Base-by-base conservation (phyloP, 805 yeast species). In the Myxozyma monticola region DNA sequence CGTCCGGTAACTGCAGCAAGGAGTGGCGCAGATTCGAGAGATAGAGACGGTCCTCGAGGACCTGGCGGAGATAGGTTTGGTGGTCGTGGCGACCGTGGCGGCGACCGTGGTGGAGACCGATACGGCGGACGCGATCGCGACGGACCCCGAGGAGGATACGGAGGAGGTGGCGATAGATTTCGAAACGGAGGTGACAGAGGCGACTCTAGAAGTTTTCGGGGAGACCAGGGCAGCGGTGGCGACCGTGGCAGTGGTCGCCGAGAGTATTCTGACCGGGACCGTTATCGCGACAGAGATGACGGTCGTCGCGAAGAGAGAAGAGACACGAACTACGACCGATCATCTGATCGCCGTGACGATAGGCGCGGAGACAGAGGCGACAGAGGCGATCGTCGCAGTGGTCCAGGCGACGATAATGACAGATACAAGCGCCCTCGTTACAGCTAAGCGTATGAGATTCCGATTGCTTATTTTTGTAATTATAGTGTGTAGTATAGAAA, bases 401-500 rank as follows among this genome's bases (percentile, higher is more conserved):
- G 48, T 18, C 63, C 62, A 36, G 17, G 40, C 7, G 56, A 60
- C 28, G 63, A 60, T 3, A 62, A 64, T 31, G 68, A 61, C 28
- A 51, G 61, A 2, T 17, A 51, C 26, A 45, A 39, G 38, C 51
- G 56, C 14, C 37, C 38, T 10, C 18, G 57, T 28, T 52, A 52
- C 42, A n/a, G n/a, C n/a, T n/a, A n/a, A n/a, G n/a, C n/a, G n/a
- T n/a, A n/a, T n/a, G n/a, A n/a, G n/a, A n/a, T n/a, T n/a, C n/a
- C n/a, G n/a, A n/a, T n/a, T n/a, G n/a, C n/a, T n/a, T n/a, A n/a
- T n/a, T n/a, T n/a, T n/a, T n/a, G n/a, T n/a, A n/a, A n/a, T n/a
- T n/a, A n/a, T n/a, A n/a, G n/a, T n/a, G n/a, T n/a, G n/a, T n/a
- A n/a, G n/a, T n/a, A n/a, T n/a, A n/a, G n/a, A n/a, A n/a, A n/a